Percentiles rank a stretch among this genome's conserved stretches.
Evolutionary conservation across 441 rosid species (phyloP).

Genomic region (Mallotus japonicus): DNA sequence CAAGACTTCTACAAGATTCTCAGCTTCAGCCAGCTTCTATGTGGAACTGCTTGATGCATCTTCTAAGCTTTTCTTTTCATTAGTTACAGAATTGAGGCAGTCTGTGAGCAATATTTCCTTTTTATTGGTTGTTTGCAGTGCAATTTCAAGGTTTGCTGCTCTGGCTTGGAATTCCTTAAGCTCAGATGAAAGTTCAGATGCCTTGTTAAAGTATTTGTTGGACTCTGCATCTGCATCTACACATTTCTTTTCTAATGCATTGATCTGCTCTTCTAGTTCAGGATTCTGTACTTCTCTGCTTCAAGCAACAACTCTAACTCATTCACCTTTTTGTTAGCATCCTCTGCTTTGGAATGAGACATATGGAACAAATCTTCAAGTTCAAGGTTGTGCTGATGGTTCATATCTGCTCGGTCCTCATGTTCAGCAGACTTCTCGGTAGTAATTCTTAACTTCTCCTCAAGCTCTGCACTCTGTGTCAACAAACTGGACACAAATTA

Average conservation of each 20-base stretch:
- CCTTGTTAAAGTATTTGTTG: slow-evolving; percentile 43
- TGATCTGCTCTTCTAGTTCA: slow-evolving; percentile 86
- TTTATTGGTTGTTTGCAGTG: slow-evolving; percentile 54
- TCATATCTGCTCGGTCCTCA: slow-evolving; percentile 69
- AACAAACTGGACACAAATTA: slow-evolving; percentile 69
- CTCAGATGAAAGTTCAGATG: slow-evolving; percentile 61
- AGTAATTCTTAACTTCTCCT: slow-evolving; percentile 53
- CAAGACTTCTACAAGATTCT: slow-evolving; percentile 60
- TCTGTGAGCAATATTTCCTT: slow-evolving; percentile 65
- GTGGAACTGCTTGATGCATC: slow-evolving; percentile 46
- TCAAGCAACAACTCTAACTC: slow-evolving; percentile 90
- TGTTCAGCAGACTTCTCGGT: slow-evolving; percentile 61
- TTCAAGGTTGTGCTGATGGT: slow-evolving; percentile 80
- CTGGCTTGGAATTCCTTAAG: slow-evolving; percentile 66
- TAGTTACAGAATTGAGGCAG: slow-evolving; percentile 45
- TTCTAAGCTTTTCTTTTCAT: slow-evolving; percentile 73
- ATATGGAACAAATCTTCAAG: slow-evolving; percentile 78
- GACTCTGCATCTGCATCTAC: slow-evolving; percentile 64
- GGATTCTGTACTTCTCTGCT: slow-evolving; percentile 80
- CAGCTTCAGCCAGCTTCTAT: slow-evolving; percentile 63
- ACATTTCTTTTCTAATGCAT: slow-evolving; percentile 61
- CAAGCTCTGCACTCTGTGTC: slow-evolving; percentile 53
- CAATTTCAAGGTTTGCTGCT: slow-evolving; percentile 71
- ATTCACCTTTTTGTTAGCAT: slow-evolving; percentile 59
- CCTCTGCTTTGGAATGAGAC: slow-evolving; percentile 79